Evolutionary conservation across 331 rosid genomes (phyloP), one percentile per base, ranked within the genome.

Genomic region (Spiraea crenata): DNA sequence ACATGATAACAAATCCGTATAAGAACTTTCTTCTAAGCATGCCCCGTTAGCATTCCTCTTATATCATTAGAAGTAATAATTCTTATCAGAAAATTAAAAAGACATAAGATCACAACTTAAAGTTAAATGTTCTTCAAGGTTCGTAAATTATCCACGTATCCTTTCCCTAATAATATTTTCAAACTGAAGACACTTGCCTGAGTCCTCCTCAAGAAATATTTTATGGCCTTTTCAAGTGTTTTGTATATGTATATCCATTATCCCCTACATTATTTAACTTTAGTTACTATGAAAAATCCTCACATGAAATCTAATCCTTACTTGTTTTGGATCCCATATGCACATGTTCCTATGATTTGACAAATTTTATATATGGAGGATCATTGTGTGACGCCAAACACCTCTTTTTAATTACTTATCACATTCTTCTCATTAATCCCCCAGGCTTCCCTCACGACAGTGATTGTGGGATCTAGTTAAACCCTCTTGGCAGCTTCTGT

Each of bases 301-400:
- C 89, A 81, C 87, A 76, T 83, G 89, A 82, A 85, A 87, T 80
- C 83, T 74, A 83, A 80, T 90, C 91, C 79, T 55, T 41, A 78
- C 71, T 67, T 57, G 68, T 70, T 73, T 69, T 73, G 59, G 79
- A 78, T 79, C 85, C 56, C 80, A 71, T 20, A 10, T 71, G 86
- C 85, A 78, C 86, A 68, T 74, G 86, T 76, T 79, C 83, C 71
- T 70, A 51, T 82, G 67, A 45, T 74, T 60, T 54, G 54, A 73
- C 56, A 57, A 62, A 47, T 69, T 54, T 70, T 60, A 19, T 70
- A 46, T 55, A 41, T 49, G 56, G 51, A 80, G 68, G 16, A 49
- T 62, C 68, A 76, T 70, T 19, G 57, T 46, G 67, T 61, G 71
- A 65, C 75, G 83, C 77, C 68, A 74, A 55, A 54, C 56, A 25